Evolutionary conservation across 768 basidiomycete genomes (phyloP), one percentile per base, ranked within the genome.

Genomic region (Epithele typhae): DNA sequence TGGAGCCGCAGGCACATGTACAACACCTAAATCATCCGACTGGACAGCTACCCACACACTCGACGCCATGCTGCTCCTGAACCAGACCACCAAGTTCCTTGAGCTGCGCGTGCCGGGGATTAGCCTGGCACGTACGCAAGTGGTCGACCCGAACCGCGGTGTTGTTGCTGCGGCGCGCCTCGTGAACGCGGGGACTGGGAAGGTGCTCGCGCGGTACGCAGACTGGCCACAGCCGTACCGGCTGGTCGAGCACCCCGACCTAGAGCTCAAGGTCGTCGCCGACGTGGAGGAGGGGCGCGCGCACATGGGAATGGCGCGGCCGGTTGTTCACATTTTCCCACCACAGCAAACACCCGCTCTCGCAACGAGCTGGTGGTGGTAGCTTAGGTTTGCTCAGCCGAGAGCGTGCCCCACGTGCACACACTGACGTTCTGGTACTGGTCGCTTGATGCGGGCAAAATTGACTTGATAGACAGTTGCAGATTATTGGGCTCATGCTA

Each of bases 131-230:
- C 23, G 44, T 42, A 23, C 25, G 51, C 23, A 39, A 17, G 37
- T 43, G 24, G 40, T 49, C 23, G 60, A 56, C 3, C 39, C 54
- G 10, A 59, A 66, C 12, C 40, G 59, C 45, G 59, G 56, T 64
- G 80, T 93, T 36, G 74, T 95, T 40, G 75, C 87, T 21, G 81
- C 79, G 7, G 84, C 81, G 21, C 78, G 83, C 51, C 66, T 89
- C 38, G 61, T 84, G 21, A 81, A 79, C 48, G 46, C 53, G 53
- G 68, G 64, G 21, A 60, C 68, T 27, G 77, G 77, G 5, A 59
- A 60, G 5, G 77, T 90, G 19, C 59, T 93, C 32, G 83, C 74
- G 12, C 73, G 91, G 45, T 82, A 79, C 63, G 77, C 81, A 11
- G 85, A 91, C 60, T 92, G 83, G 79, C 68, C 65, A 0, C 64